Evolutionary conservation across 345 rosid species (phyloP).

Genomic region (Populus tremula): DNA sequence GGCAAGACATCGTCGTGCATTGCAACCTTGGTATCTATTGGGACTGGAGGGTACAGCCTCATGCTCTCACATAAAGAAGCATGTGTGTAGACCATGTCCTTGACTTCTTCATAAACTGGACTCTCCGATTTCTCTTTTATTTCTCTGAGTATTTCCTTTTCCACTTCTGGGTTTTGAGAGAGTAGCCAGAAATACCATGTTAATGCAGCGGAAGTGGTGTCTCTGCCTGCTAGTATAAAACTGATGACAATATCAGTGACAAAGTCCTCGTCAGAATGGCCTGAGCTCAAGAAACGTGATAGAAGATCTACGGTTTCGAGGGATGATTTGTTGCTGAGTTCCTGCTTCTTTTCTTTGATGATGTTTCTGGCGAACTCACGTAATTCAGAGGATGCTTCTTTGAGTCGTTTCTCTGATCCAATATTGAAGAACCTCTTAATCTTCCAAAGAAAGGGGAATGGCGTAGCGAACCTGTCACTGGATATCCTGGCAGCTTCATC

Average conservation of each 20-base stretch:
- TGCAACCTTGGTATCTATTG: slow-evolving; percentile 38
- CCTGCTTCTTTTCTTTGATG: slow-evolving; percentile 44
- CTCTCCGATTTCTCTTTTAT: slow-evolving; percentile 23
- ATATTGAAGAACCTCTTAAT: slow-evolving; percentile 37
- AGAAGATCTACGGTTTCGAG: slow-evolving; percentile 46
- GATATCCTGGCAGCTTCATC: slow-evolving; percentile 43
- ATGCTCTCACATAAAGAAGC: slow-evolving; percentile 45
- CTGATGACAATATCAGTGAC: slow-evolving; percentile 57
- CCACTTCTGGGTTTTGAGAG: slow-evolving; percentile 37
- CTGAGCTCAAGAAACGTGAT: slow-evolving; percentile 52
- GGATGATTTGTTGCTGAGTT: slow-evolving; percentile 18
- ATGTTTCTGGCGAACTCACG: slow-evolving; percentile 51
- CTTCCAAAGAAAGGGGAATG: slow-evolving; percentile 41
- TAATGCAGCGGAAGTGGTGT: slow-evolving; percentile 74
- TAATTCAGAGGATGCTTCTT: slow-evolving; percentile 34
- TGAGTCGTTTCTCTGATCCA: slow-evolving; percentile 48
- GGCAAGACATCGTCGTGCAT: slow-evolving; percentile 30
- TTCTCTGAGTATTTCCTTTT: slow-evolving; percentile 40
- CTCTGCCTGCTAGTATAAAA: slow-evolving; percentile 63
- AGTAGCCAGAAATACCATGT: slow-evolving; percentile 76
- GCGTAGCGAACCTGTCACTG: slow-evolving; percentile 31
- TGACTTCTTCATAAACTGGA: slow-evolving; percentile 23
- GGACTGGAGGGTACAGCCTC: slow-evolving; percentile 63
- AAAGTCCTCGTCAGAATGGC: slow-evolving; percentile 42
- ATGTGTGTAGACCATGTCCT: slow-evolving; percentile 27